Evolutionary conservation across 2,329 filamentous ascomycete genomes (phyloP), one percentile per base, ranked within the genome.

Genomic region (Pseudophaeomoniella oleicola): DNA sequence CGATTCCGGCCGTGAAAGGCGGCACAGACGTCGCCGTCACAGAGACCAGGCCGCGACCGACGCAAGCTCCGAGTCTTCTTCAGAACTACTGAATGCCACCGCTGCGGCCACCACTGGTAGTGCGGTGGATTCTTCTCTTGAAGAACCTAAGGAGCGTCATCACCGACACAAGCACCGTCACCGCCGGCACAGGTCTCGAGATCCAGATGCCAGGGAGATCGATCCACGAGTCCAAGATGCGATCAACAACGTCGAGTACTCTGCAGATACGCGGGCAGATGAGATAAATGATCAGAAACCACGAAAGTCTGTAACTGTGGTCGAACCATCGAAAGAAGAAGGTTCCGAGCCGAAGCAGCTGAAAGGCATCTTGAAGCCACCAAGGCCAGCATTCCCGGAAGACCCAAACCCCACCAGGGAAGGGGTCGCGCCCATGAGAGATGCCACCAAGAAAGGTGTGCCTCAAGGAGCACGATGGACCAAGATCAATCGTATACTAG

Each of bases 381-480:
- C 88, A 1, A 85, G 76, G 12, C 35, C 39, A 4, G 81, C 80
- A 49, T 96, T 94, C 50, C 88, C 88, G 0, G 87, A 94, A 51
- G 81, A 94, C 42, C 73, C 75, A 1, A 79, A 86, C 45, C 80
- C 84, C 0, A 69, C 92, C 22, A 74, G 87, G 14, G 88, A 94
- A 55, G 88, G 87, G 12, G 88, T 94, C 4, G 86, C 87, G 2
- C 87, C 87, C n/a, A 73, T 93, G 52, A 94, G 93, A 59, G 85
- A 93, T 52, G 78, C 83, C 34, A 77, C 80, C 56, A 77, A 76
- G 52, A 75, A 78, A 42, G 79, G 83, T 29, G 82, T 85, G 27
- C 81, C 81, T 0, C 60, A 76, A 0, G 82, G 81, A 38, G 86
- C 86, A 16, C 73, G 84, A 38, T 94, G 87, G 87, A 94, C 87